Base-by-base conservation (phyloP, 2,329 filamentous ascomycete genomes). In the Xylariaceae sp. region DNA sequence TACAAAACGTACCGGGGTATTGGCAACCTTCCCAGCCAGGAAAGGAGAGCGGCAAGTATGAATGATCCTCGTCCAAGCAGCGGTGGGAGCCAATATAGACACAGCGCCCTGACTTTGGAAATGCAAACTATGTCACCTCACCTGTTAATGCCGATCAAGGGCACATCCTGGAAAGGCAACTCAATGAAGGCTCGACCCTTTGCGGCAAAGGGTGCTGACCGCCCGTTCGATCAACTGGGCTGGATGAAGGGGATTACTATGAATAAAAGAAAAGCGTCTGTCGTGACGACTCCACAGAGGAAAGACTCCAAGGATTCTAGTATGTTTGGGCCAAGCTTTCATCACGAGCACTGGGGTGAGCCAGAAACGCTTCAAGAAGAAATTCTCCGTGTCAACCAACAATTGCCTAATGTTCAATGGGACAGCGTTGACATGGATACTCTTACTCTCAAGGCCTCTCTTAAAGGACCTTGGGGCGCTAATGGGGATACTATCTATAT, bases 1-100 rank as follows among this genome's bases (percentile, higher is more conserved):
- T 96, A 96, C 74, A 89, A 87, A 68, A 92, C 89, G 0, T 96
- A 92, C 65, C 84, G 89, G 43, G 84, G 90, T 39, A 78, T 87
- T 18, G 85, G 87, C 50, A 81, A 82, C 52, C 74, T 74, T 45
- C 69, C 76, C 37, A 76, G 77, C 44, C 74, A 78, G 21, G 83
- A 87, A 53, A 82, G 82, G 56, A 79, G 79, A 61, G 72, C 72
- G 39, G 76, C 80, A 1, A 85, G 81, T 0, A 86, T 86, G 77
- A 85, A 79, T 56, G 81, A 83, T 57, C 74, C 79, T 41, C 77
- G 79, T 30, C 76, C 79, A 1, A 70, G 70, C 29, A 76, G 70
- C 47, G 71, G 73, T 16, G 72, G 71, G 7, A 63, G 68, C 6
- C 73, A 72, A 15, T 67, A 72, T 53, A 74, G 72, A 19, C 75